Evolutionary conservation across 2,329 filamentous ascomycete species (phyloP).

Genomic region (Passalora sequoiae): DNA sequence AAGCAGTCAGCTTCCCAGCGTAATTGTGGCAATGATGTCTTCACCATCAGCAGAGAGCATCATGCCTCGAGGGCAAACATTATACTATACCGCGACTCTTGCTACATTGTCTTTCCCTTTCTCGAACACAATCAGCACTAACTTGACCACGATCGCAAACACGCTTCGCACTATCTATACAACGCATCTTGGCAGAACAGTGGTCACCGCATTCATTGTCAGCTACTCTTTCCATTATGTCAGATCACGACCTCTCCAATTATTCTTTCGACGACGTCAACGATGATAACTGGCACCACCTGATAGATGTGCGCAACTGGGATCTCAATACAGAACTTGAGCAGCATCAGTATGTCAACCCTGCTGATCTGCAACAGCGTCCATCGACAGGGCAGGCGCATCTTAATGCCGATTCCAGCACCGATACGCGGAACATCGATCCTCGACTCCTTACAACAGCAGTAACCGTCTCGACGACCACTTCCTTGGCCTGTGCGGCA

Average conservation of each 20-base stretch:
- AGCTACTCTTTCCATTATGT: not conserved
- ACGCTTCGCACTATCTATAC: no score
- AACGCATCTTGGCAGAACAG: not conserved
- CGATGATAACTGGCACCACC: not conserved
- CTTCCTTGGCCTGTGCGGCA: not conserved
- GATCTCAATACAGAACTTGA: no score
- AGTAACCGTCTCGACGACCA: not conserved
- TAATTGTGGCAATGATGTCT: no score
- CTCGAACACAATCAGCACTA: no score
- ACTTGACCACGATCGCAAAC: no score
- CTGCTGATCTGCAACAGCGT: not conserved
- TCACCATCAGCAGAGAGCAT: not conserved
- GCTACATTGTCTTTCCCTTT: not conserved
- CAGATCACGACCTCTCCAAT: not conserved
- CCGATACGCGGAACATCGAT: not conserved
- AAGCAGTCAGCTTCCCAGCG: no score
- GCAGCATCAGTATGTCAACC: not conserved
- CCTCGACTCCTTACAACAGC: not conserved
- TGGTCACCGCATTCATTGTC: not conserved
- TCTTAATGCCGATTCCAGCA: not conserved
- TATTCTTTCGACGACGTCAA: not conserved
- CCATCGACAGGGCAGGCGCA: not conserved
- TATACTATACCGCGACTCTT: not conserved
- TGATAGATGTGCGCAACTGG: no score
- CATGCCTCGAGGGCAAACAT: not conserved